Conservation (phyloP, 345 rosid species). For the Linum usitatissimum region DNA sequence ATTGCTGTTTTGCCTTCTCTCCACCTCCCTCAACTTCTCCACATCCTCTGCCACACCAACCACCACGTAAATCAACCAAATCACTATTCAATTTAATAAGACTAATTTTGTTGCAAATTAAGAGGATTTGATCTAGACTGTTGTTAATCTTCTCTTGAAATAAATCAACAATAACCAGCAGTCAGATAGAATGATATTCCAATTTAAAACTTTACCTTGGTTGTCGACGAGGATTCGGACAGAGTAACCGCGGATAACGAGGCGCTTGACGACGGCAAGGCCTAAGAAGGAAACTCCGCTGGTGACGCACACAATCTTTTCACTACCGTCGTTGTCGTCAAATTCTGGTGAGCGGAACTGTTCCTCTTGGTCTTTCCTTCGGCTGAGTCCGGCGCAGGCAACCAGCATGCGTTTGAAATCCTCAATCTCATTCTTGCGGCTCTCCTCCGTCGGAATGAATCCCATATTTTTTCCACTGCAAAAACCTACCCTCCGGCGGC, state of each 20-base stretch:
- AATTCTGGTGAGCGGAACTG: conserved; percentile 2
- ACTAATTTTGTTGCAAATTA: neutral
- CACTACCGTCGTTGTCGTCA: conserved; percentile 5
- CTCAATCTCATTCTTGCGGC: conserved; percentile 32
- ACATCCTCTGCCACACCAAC: conserved; percentile 28
- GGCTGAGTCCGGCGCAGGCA: conserved; percentile 25
- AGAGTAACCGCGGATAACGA: conserved; percentile 54
- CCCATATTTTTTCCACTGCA: conserved; percentile 21
- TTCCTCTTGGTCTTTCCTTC: conserved; percentile 31
- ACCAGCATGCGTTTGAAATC: conserved; percentile 39
- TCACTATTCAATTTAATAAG: neutral
- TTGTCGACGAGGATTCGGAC: conserved; percentile 54
- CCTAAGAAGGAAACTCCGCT: conserved; percentile 71
- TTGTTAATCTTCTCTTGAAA: neutral
- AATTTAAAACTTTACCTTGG: conserved; percentile 26
- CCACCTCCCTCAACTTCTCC: conserved; percentile 48
- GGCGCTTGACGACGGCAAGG: conserved; percentile 50
- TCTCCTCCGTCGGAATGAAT: conserved; percentile 38
- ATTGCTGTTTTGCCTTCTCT: conserved; percentile 31
- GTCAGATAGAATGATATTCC: neutral
- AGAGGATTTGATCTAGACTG: neutral
- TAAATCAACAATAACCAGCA: too few relatives aligned
- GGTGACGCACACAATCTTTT: conserved; percentile 55
- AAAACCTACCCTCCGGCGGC: neutral
- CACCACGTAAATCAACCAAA: neutral